A percentile compares a stretch with the other conserved stretches of the same genome.
Evolutionary conservation across 495 filamentous ascomycete genomes (phyloP).

Genomic region (Echria macrotheca): DNA sequence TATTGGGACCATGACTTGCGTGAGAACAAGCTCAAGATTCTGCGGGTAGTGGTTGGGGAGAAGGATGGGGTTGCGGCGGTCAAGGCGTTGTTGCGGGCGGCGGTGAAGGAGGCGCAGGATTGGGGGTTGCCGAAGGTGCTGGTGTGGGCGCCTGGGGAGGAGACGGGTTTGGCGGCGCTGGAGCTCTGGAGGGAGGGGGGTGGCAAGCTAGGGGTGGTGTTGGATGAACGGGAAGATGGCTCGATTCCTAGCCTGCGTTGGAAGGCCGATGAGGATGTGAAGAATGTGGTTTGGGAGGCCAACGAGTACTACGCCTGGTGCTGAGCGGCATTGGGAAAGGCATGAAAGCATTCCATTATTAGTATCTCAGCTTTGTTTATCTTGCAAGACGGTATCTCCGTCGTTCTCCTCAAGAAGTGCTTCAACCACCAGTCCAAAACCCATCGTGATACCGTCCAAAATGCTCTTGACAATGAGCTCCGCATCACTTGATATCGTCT

Average conservation of each 20-base stretch:
- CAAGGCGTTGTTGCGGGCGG: conserved; percentile 9
- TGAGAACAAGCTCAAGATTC: conserved; percentile 18
- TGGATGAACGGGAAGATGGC: conserved; percentile 18
- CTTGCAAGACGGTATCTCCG: too few relatives aligned
- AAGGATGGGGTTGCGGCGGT: conserved; percentile 1
- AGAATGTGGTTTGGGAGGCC: conserved; percentile 10
- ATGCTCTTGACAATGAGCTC: conserved; percentile 13
- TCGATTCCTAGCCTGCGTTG: conserved; percentile 20
- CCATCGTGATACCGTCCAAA: conserved; percentile 7
- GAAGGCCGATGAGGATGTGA: conserved; percentile 6
- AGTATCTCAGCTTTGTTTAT: too few relatives aligned
- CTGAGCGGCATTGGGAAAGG: too few relatives aligned
- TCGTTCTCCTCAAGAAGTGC: conserved; percentile 12
- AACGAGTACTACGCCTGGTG: conserved; percentile 17
- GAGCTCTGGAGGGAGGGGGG: conserved; percentile 13
- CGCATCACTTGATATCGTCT: conserved; percentile 8
- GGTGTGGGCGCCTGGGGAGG: conserved; percentile 9
- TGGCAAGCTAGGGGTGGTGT: conserved; percentile 1
- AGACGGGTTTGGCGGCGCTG: not conserved
- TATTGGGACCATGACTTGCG: conserved; percentile 21
- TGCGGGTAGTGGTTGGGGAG: not conserved
- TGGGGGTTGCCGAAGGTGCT: conserved; percentile 18
- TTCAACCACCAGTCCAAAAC: conserved; percentile 9
- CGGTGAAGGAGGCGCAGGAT: conserved; percentile 13
- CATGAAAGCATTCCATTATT: too few relatives aligned